Base-by-base conservation (phyloP, 2,329 filamentous ascomycete genomes). In the Fonsecaea pedrosoi region DNA sequence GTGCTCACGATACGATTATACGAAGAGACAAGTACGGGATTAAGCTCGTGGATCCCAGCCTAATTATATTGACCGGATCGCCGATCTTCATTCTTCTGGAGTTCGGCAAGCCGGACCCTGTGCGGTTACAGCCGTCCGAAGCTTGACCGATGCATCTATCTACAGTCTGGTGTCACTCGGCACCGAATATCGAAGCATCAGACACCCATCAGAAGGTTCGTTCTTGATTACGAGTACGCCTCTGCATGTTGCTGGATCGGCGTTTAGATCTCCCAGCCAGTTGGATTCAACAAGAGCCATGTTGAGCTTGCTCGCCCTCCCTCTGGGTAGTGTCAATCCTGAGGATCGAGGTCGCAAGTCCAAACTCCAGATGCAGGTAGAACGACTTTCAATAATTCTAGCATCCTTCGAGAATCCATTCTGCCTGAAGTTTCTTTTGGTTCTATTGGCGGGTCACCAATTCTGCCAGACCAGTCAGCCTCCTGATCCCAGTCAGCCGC, bases 101-200 rank as follows among this genome's bases (percentile, higher is more conserved):
- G 18, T 30, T 50, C 45, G 45, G 45, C 45, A 50, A 50, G 10
- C 45, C 45, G 45, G 45, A 25, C 4, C 45, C 9, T 50, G 21
- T 50, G 45, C 45, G 45, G 45, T 50, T 50, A 50, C 18, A 50
- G 45, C 45, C 45, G 45, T 25, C 10, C 18, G 10, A 50, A 50
- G 45, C 45, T 50, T 50, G 42, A 48, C 30, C 30, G 30, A 32
- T 32, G 30, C 4, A 32, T 25, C 25, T 9, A 13, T 40, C 37
- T 13, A 32, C 30, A 32, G 30, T 32, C 4, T 32, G 30, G 30
- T 32, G 30, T 5, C 38, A 45, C 2, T 15, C 40, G 7, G 15
- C n/a, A 18, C 15, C 40, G 40, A 45, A 45, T 6, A 13, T 45
- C 15, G 12, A 40, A 32, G 30, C 30, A 32, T 3, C 30, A 21